These are phyloP conservation scores for Candida yuanshanica DNA, from an alignment of 805 yeast genomes.

Conservation along the genomic window DNA sequence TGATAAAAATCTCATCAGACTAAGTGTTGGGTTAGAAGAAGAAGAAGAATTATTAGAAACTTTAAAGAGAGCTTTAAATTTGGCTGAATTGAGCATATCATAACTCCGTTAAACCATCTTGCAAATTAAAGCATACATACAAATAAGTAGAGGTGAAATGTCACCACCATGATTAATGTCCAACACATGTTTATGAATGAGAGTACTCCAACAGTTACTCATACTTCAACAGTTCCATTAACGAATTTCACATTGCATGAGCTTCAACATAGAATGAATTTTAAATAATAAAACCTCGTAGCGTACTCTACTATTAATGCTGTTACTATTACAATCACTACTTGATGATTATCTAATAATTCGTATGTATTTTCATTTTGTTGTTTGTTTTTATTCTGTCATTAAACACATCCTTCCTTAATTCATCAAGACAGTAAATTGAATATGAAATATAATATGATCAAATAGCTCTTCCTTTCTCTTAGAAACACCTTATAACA, in stretches of 20 bases:
- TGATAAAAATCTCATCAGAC: conserved; percentile 67
- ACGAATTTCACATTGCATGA: conserved; percentile 3
- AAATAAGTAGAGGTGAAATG: not conserved
- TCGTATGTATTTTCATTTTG: not conserved
- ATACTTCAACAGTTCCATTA: conserved; percentile 12
- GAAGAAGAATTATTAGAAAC: conserved; percentile 40
- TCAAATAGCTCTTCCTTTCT: no score
- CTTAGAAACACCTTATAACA: not conserved
- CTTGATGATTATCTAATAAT: not conserved
- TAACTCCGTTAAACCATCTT: not conserved
- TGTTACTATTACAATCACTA: no score
- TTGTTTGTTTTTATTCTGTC: conserved; percentile 4
- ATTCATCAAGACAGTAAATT: not conserved
- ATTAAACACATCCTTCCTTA: conserved; percentile 7
- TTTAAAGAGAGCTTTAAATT: conserved; percentile 16
- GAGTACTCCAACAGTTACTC: not conserved
- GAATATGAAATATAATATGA: conserved; percentile 1
- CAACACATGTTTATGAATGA: not conserved
- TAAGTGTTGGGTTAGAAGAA: conserved; percentile 84
- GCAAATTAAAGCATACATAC: not conserved
- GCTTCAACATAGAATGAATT: conserved; percentile 6
- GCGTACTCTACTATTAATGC: no score
- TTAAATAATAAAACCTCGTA: no score
- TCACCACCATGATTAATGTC: not conserved
- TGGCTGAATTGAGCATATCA: conserved; percentile 12